A percentile compares a stretch with the other conserved stretches of the same genome.
Conservation (phyloP, 2,329 filamentous ascomycete species). For the Colletotrichum spinosum region DNA sequence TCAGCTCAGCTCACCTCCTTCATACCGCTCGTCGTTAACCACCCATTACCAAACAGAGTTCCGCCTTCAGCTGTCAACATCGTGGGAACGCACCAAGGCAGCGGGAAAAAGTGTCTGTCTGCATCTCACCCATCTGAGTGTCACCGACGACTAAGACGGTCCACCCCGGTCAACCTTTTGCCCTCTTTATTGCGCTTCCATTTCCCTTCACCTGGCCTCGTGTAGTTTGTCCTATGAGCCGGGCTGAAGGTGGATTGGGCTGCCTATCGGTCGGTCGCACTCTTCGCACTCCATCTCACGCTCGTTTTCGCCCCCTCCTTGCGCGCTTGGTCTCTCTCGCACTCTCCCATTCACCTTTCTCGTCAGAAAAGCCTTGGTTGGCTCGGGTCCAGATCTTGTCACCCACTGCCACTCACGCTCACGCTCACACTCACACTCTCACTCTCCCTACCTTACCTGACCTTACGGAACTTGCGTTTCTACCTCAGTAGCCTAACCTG, state of each 20-base stretch:
- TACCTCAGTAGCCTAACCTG: conserved; percentile 10
- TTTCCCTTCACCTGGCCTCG: conserved; percentile 27
- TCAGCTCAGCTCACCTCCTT: no score
- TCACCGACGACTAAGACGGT: conserved; percentile 31
- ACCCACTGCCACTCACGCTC: conserved; percentile 1
- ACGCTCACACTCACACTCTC: no score
- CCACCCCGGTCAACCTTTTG: conserved; percentile 30
- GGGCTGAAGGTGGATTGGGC: conserved; percentile 17
- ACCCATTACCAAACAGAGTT: background rate
- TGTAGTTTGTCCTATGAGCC: background rate
- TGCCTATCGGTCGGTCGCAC: background rate
- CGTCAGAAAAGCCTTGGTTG: conserved; percentile 1
- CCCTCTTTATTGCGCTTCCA: conserved; percentile 31
- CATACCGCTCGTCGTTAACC: no score
- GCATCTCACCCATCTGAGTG: conserved; percentile 23
- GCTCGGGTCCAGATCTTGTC: conserved; percentile 21
- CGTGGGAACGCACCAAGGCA: background rate
- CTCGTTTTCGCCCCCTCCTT: conserved; percentile 7
- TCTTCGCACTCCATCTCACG: conserved; percentile 4
- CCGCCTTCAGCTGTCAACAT: conserved; percentile 2
- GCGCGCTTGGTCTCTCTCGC: background rate
- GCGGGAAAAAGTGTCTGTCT: conserved; percentile 1
- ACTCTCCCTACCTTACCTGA: conserved; percentile 16
- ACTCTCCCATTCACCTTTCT: background rate
- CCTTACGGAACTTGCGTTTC: conserved; percentile 30